Percentiles rank a stretch among this genome's conserved stretches.
phyloP scores from a whole-genome alignment of 116 monocot species.

The Phalaenopsis hybrid region DNA sequence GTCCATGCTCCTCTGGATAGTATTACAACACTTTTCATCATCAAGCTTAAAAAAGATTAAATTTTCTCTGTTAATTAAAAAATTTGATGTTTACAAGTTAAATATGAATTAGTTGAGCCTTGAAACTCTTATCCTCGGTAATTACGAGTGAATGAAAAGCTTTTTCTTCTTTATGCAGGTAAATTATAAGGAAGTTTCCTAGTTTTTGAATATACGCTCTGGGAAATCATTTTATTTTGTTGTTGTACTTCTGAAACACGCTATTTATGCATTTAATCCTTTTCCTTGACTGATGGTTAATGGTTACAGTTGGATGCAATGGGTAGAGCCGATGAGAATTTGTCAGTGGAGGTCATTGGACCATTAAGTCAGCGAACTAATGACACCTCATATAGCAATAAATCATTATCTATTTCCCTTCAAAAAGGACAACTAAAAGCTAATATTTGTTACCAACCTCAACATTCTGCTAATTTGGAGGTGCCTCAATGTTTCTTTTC shows the following conservation, averaged over 20 bases:
- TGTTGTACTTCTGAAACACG: not conserved
- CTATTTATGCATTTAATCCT: not conserved
- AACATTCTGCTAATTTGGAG: constrained; percentile 78
- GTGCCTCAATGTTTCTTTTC: constrained; percentile 22
- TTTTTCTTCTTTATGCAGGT: not conserved
- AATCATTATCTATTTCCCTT: constrained; percentile 55
- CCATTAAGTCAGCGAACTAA: constrained; percentile 44
- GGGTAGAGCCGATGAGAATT: constrained; percentile 89
- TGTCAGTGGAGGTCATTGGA: constrained; percentile 57
- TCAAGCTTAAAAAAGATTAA: too few species aligned
- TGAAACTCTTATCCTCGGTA: not conserved
- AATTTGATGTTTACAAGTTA: not conserved
- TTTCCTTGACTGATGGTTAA: constrained; percentile 13
- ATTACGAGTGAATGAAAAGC: not conserved
- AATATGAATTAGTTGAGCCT: not conserved
- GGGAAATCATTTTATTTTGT: not conserved
- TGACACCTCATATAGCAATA: constrained; percentile 34
- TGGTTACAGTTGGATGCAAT: constrained; percentile 65
- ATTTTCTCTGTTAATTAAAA: not conserved
- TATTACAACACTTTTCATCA: not conserved
- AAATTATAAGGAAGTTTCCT: not conserved
- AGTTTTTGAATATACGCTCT: not conserved
- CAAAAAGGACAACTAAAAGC: constrained; percentile 92
- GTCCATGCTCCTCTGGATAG: not conserved
- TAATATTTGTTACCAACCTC: constrained; percentile 76